Evolutionary conservation across 352 stramenopile species (phyloP), one percentile per base, ranked within the genome.

Genomic region (Phytophthora rubi): DNA sequence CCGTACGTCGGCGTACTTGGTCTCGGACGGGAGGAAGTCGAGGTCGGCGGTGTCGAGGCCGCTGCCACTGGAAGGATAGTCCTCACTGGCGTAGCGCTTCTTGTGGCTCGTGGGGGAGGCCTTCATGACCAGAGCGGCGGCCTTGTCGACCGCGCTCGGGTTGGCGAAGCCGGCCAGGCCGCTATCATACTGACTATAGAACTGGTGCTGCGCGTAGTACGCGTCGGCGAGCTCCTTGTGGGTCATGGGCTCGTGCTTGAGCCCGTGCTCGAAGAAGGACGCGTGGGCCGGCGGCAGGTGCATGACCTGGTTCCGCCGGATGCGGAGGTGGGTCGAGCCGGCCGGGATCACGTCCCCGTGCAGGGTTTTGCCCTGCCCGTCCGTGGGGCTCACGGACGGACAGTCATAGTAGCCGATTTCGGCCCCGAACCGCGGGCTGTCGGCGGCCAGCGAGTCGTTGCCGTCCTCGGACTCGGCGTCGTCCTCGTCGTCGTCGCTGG

Each of bases 391-490:
- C 28, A 91, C 86, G 39, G 56, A 82, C 35, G 35, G 35, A 70
- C 83, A 92, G 62, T 90, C 82, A 21, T 71, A 71, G 60, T 89
- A 85, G 58, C 37, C 44, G 7, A 65, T 2, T 8, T 68, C 42
- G 8, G 61, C 35, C 23, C 64, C 71, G 56, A 86, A 83, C 37
- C 83, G 71, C 8, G 83, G 83, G 47, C 83, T 92, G 42, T 76
- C 59, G 4, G 76, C 76, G 23, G 70, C 63, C 52, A 80, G 79
- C 56, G 82, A 89, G 52, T 85, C 77, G 48, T 82, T 75, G 35
- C 82, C 80, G 39, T 85, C 79, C 42, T 86, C 80, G 6, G 80
- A 87, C 39, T 91, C 83, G 51, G 77, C 81, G 52, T 90, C 83
- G 23, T 90, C 81, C 9, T 88, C 79, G 58, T 76, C 70, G 21